Evolutionary conservation across 495 filamentous ascomycete genomes (phyloP).

Genomic region (Sporormia fimetaria): DNA sequence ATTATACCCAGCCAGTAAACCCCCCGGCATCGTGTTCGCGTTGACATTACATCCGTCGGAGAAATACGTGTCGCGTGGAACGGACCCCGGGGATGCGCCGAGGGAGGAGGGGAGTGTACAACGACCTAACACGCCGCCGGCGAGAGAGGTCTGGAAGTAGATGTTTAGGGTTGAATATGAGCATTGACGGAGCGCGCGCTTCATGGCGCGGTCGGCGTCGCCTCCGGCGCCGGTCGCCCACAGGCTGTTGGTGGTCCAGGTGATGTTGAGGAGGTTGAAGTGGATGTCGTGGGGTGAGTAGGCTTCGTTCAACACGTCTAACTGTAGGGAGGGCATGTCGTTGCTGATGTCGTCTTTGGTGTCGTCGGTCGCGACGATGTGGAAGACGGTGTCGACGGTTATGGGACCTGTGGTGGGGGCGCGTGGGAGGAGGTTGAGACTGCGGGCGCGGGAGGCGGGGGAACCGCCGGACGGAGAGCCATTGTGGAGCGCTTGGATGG

Average conservation of each 20-base stretch:
- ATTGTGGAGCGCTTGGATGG: conserved; percentile 23
- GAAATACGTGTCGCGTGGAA: conserved; percentile 29
- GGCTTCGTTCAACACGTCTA: conserved; percentile 39
- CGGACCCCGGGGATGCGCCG: background rate
- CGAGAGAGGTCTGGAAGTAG: conserved; percentile 48
- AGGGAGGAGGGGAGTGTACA: conserved; percentile 38
- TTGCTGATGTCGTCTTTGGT: conserved; percentile 42
- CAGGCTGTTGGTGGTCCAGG: conserved; percentile 45
- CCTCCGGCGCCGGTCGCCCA: conserved; percentile 41
- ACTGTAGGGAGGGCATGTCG: conserved; percentile 34
- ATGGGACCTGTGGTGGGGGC: too few species aligned
- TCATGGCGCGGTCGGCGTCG: conserved; percentile 43
- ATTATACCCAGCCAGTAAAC: conserved; percentile 42
- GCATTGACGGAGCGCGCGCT: conserved; percentile 47
- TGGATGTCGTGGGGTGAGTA: conserved; percentile 42
- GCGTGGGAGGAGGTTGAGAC: too few species aligned
- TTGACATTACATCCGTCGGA: conserved; percentile 51
- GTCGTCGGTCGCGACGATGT: conserved; percentile 44
- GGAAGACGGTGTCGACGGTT: conserved; percentile 49
- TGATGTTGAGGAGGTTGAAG: conserved; percentile 43
- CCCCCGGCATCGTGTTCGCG: conserved; percentile 44
- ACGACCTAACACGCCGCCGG: conserved; percentile 42
- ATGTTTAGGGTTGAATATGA: conserved; percentile 51
- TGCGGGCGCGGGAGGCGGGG: conserved; percentile 15
- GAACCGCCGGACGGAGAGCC: conserved; percentile 4